Conservation (phyloP, 1,139 yeast genomes). For the Kluyveromyces sp. region DNA sequence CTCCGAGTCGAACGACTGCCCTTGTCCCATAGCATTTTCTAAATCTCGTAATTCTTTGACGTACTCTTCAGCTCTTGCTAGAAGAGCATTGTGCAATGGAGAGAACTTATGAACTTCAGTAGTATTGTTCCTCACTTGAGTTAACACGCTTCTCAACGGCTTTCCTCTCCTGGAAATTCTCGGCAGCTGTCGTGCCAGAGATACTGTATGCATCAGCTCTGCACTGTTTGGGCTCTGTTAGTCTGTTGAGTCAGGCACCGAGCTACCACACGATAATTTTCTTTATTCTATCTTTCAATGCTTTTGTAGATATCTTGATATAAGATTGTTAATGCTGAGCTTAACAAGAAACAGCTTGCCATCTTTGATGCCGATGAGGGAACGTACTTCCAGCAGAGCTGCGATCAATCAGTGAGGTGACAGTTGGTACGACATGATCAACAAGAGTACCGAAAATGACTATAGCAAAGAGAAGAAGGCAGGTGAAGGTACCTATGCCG, state of each 20-base stretch:
- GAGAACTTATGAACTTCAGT: slow-evolving; percentile 22
- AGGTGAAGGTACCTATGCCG: slow-evolving; percentile 99
- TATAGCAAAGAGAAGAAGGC: slow-evolving; percentile 62
- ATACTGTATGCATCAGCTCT: slow-evolving; percentile 3
- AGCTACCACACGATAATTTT: no score
- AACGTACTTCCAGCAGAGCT: no score
- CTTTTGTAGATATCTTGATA: background rate
- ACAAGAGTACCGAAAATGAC: slow-evolving; percentile 9
- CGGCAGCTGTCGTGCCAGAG: no score
- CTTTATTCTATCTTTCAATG: no score
- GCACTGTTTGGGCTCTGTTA: no score
- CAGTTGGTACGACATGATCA: background rate
- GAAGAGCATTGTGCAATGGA: slow-evolving; percentile 52
- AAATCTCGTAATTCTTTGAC: slow-evolving; percentile 43
- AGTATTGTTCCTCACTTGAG: slow-evolving; percentile 7
- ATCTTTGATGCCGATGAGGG: no score
- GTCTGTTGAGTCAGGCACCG: no score
- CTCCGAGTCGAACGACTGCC: slow-evolving; percentile 47
- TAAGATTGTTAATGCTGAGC: background rate
- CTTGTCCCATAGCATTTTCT: slow-evolving; percentile 41
- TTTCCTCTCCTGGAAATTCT: background rate
- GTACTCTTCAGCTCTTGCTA: slow-evolving; percentile 53
- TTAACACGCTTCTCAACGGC: background rate
- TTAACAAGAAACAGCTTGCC: no score
- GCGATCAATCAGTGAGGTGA: no score